Evolutionary conservation across 352 stramenopile genomes (phyloP), one percentile per base, ranked within the genome.

Genomic region (Phytophthora meadii): DNA sequence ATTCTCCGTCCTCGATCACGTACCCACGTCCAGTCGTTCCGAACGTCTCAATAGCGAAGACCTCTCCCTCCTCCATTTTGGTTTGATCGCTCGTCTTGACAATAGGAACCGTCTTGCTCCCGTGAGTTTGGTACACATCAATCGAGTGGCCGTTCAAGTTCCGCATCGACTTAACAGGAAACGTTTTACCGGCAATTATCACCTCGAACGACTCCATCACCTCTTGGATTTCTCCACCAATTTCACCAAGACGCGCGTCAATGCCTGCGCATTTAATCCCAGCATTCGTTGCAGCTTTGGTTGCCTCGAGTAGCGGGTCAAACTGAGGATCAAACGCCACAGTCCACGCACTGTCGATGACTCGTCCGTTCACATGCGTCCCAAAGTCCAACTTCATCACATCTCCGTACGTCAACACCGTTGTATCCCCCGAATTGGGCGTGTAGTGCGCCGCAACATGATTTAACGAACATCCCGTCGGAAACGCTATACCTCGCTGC

Each of bases 71-170:
- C 74, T 99, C 94, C 96, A 99, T 99, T 69, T 96, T 98, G 24
- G 94, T 97, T 32, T 92, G 78, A 63, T 98, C 90, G n/a, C 71
- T 60, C 6, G 76, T 87, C 71, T 98, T 98, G 19, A 99, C 93
- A 65, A 99, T 99, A 4, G 97, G 97, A 5, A 99, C 96, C 11
- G 81, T 98, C 78, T 99, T 99, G 36, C 95, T 96, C 15, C 70
- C 97, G 72, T 97, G 89, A 69, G 99, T 99, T 68, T 98, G 88
- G 73, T 99, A 99, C 6, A 87, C 93, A 10, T 77, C 95, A 61
- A 99, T 99, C 19, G 85, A 98, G 78, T 99, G 98, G 30, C 97
- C 97, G 68, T 98, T 98, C 10, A 99, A 84, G 76, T 99, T 99
- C 50, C 97, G 92, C 63, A 98, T 97, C 36, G 65, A 87, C 72